Conservation (phyloP, 2,329 filamentous ascomycete genomes). For the Verticillium longisporum region DNA sequence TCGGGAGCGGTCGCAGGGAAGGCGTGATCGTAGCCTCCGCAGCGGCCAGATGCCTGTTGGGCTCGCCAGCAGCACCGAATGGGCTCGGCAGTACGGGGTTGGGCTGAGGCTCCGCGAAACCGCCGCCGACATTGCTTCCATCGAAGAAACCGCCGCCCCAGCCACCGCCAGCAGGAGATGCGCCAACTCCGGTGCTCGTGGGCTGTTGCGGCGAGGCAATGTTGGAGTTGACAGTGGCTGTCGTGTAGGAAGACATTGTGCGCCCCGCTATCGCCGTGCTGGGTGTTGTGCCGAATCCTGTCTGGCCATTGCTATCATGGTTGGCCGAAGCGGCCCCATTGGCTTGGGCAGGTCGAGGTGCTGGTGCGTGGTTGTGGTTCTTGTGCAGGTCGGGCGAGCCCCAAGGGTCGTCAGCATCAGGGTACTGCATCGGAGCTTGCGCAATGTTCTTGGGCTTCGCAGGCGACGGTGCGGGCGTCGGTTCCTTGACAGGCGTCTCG, state of each 20-base stretch:
- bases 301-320: conserved; percentile 17
- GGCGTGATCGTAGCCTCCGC: conserved; percentile 14
- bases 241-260: conserved; percentile 38
- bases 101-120: conserved; percentile 25
- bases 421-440: conserved; percentile 62
- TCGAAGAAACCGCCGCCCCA: conserved; percentile 35
- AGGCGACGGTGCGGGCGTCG: conserved; percentile 1
- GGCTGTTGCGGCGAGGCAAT: conserved; percentile 19
- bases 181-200: not conserved
- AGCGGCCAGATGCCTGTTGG: conserved; percentile 15
- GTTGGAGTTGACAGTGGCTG: conserved; percentile 18
- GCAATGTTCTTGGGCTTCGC: conserved; percentile 19
- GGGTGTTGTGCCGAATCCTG: conserved; percentile 16
- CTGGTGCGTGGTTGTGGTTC: conserved; percentile 49
- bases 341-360: conserved; percentile 35
- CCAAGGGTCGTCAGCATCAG: conserved; percentile 78
- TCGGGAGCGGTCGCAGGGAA: conserved; percentile 27
- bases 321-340: conserved; percentile 30
- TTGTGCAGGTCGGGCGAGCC: conserved; percentile 75
- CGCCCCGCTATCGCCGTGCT: conserved; percentile 24
- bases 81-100: conserved; percentile 29
- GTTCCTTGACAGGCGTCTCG: conserved; percentile 32
- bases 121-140: conserved; percentile 21
- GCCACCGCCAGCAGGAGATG: conserved; percentile 16
- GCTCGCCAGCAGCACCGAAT: conserved; percentile 30